phyloP scores from a whole-genome alignment of 768 basidiomycete species.

The Lyophyllum atratum region DNA sequence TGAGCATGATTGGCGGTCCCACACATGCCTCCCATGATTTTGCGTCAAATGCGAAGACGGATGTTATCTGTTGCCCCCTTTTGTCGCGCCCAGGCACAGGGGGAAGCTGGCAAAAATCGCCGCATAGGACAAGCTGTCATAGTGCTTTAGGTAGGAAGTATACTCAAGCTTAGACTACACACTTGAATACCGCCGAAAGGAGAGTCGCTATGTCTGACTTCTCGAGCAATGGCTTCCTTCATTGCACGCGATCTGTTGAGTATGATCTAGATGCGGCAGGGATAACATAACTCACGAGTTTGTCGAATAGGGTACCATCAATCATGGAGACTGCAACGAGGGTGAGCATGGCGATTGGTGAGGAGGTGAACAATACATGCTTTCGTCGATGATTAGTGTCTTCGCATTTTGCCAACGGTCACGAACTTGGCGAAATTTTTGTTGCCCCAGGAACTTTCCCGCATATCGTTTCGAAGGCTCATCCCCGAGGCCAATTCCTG shows the following conservation, averaged over 20 bases:
- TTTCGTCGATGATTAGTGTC: constrained; percentile 84
- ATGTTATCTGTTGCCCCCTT: constrained; percentile 47
- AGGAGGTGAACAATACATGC: constrained; percentile 39
- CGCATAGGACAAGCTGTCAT: constrained; percentile 74
- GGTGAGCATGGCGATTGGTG: neutral
- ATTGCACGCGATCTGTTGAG: constrained; percentile 28
- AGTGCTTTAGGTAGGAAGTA: neutral
- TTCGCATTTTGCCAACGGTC: constrained; percentile 62
- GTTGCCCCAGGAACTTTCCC: constrained; percentile 51
- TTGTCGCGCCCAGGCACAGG: constrained; percentile 63
- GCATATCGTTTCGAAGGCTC: constrained; percentile 53
- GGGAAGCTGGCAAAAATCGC: constrained; percentile 91
- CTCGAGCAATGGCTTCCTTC: constrained; percentile 65
- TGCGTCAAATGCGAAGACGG: constrained; percentile 81
- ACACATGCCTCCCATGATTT: constrained; percentile 71
- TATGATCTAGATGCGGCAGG: neutral
- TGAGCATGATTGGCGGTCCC: constrained; percentile 53
- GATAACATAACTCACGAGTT: constrained; percentile 50
- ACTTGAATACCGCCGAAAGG: constrained; percentile 93
- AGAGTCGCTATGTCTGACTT: constrained; percentile 45
- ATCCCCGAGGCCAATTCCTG: constrained; percentile 75
- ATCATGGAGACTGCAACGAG: constrained; percentile 84
- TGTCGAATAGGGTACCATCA: constrained; percentile 79
- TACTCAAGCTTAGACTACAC: neutral
- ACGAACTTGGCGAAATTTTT: constrained; percentile 38